Evolutionary conservation across 2,329 filamentous ascomycete genomes (phyloP), one percentile per base, ranked within the genome.

Genomic region (Trichoderma arundinaceum): DNA sequence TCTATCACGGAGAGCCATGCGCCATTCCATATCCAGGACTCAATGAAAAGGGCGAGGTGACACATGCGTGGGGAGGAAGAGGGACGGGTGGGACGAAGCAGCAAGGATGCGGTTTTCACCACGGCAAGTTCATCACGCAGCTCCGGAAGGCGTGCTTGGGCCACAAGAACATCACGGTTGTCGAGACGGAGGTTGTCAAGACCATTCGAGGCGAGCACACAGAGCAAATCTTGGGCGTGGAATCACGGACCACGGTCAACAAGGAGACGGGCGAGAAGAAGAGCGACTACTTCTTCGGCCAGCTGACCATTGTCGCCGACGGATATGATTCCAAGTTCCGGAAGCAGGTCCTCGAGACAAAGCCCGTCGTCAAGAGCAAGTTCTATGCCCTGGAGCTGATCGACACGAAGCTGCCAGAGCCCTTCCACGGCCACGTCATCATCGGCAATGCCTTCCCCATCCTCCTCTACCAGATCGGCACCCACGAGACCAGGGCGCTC

Each of bases 391-490:
- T 99, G 39, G 94, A 99, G 77, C 85, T 99, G 69, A 91, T 95
- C 74, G 94, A 98, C 77, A 92, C 91, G 65, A 84, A 89, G 28
- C 86, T 98, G 9, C 92, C 93, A 2, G 83, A 86, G 60, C 86
- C 88, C 1, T 82, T 88, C 68, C 92, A 92, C 76, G 95, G 94
- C 19, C 93, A 96, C 77, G 94, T 99, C 69, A 83, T 97, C 63
- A 90, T 99, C 68, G 90, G 90, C 72, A 86, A 92, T 69, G 85
- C 87, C 52, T 83, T 77, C 68, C 94, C 95, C 0, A 88, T 97
- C 39, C 88, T 99, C 28, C 86, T 99, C 66, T 99, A 99, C 82
- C 95, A 98, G 80, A 99, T 99, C 75, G 94, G 95, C 74, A 91
- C 92, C 4, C 94, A 91, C 79, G 95, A 98, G 80, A 99, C 95